Evolutionary conservation across 2,329 filamentous ascomycete genomes (phyloP), one percentile per base, ranked within the genome.

Genomic region (Cladosporium sp.): DNA sequence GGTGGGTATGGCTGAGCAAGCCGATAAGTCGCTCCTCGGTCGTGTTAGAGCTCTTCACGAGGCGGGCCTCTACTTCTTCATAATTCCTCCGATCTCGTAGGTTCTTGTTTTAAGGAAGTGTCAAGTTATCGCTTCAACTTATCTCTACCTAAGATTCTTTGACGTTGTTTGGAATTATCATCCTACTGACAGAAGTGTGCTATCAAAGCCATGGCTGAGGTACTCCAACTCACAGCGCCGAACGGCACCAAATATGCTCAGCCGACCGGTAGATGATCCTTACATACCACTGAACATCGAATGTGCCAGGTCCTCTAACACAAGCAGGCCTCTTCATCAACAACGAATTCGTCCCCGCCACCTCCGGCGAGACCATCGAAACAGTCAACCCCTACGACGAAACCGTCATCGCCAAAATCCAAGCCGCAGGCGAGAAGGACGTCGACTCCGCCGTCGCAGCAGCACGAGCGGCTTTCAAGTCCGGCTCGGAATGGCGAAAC

Each of bases 181-280:
- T 9, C 4, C 22, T 9, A 27, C 22, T 27, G 22, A 27, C 22
- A 5, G 9, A 27, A 27, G 22, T 5, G 22, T 5, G 4, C 22
- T 9, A 27, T 9, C 29, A 44, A 7, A 32, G n/a, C 24, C 17
- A 48, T 48, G 45, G 45, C 45, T 12, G 37, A 41, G 18, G 19
- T 66, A 47, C 70, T 82, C 41, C 77, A 88, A 60, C 77, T 91
- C 52, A 85, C 77, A n/a, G 85, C 87, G 43, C 86, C 87, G 4
- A 91, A 90, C 68, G 86, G 86, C 59, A 76, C 72, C 66, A 82
- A 80, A 60, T 90, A 86, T 70, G 73, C 69, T 12, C 85, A 89
- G 71, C 86, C 86, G 2, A 74, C 80, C 40, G 87, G 45, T 48
- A 41, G 12, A 17, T n/a, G 13, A 19, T 22, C 15, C n/a, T 11